These are phyloP conservation scores for Pseudocercospora crystallina DNA, from an alignment of 2,329 filamentous ascomycete species.

Conservation along the genomic window DNA sequence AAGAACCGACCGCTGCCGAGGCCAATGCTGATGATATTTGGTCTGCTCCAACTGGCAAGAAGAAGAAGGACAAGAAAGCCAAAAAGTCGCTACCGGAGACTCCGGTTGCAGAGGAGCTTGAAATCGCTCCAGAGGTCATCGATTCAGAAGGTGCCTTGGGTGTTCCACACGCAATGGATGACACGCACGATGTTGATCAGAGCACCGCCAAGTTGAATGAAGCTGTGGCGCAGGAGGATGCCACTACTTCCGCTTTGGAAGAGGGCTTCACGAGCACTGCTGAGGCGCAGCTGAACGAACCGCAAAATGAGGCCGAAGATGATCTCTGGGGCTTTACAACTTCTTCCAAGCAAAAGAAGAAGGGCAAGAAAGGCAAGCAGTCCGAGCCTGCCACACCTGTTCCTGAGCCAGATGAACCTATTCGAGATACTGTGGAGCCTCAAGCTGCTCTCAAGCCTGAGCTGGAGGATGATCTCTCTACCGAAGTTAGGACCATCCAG, in stretches of 20 bases:
- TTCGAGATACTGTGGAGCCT: background rate
- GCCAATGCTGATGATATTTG: constrained; percentile 2
- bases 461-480: background rate
- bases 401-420: background rate
- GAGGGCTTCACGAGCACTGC: too few species aligned
- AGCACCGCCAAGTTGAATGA: too few species aligned
- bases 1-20: background rate
- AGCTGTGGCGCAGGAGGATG: too few species aligned
- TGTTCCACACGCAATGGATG: too few species aligned
- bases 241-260: too few species aligned
- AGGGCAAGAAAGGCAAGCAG: constrained; percentile 47
- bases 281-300: too few species aligned
- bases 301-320: background rate
- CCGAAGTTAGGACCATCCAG: too few species aligned
- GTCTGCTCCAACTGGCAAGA: constrained; percentile 7
- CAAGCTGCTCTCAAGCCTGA: background rate
- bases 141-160: too few species aligned
- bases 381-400: background rate
- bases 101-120: too few species aligned
- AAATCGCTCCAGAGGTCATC: too few species aligned
- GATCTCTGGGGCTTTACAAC: constrained; percentile 4
- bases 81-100: constrained; percentile 31
- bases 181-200: too few species aligned
- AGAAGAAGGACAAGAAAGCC: constrained; percentile 21
- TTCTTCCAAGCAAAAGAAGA: constrained; percentile 22